phyloP scores from a whole-genome alignment of 306 rosid species.

The Lathyrus oleraceus region DNA sequence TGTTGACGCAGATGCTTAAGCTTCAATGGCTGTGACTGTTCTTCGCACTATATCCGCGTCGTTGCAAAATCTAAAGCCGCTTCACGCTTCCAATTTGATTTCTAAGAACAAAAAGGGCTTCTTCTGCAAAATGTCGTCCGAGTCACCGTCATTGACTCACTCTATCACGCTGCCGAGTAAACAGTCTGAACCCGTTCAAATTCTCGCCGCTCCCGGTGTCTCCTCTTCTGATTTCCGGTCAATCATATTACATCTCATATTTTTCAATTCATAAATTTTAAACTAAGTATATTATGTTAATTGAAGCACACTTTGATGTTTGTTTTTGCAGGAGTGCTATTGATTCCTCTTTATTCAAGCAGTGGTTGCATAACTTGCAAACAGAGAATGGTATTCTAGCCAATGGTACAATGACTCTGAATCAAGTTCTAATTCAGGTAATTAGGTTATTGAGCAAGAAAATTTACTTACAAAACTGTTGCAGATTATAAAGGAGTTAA shows the following conservation, averaged over 20 bases:
- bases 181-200: constrained; percentile 59
- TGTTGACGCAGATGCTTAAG: constrained; percentile 20
- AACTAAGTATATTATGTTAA: neutral
- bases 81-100: constrained; percentile 13
- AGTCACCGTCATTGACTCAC: constrained; percentile 52
- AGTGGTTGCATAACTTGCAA: constrained; percentile 81
- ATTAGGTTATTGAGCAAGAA: neutral
- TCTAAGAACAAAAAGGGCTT: constrained; percentile 28
- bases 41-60: constrained; percentile 17
- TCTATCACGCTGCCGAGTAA: constrained; percentile 58
- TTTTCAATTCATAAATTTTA: neutral
- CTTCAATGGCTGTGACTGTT: constrained; percentile 33
- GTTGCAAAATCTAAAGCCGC: constrained; percentile 29
- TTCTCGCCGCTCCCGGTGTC: constrained; percentile 72
- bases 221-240: constrained; percentile 76
- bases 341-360: constrained; percentile 79
- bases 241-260: neutral
- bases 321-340: constrained; percentile 66
- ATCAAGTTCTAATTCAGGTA: constrained; percentile 83
- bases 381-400: constrained; percentile 71
- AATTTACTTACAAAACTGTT: neutral
- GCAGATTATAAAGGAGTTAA: neutral
- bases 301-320: neutral
- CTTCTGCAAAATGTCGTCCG: constrained; percentile 63
- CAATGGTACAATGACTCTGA: constrained; percentile 56